phyloP scores from a whole-genome alignment of 2,329 filamentous ascomycete species.

The Aureobasidium sp. region DNA sequence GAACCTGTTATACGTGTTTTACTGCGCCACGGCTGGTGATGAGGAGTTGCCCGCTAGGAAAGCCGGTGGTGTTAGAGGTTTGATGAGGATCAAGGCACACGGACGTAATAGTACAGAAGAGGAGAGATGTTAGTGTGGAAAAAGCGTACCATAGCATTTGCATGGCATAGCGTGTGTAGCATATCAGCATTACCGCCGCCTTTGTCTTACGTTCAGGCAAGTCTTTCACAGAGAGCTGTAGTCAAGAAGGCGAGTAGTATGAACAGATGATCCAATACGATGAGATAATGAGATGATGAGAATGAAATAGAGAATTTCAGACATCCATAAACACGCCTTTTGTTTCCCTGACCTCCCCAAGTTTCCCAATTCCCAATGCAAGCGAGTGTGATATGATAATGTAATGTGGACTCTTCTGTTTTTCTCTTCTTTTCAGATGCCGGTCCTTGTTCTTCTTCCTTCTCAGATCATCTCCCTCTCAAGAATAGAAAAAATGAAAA shows the following conservation, averaged over 20 bases:
- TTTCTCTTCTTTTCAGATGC: background rate
- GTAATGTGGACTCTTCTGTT: background rate
- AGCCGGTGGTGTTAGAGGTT: conserved; percentile 46
- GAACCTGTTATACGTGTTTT: conserved; percentile 88
- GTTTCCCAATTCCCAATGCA: background rate
- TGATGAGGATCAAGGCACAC: conserved; percentile 27
- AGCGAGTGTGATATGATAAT: conserved; percentile 1
- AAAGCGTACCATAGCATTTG: background rate
- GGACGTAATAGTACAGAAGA: background rate
- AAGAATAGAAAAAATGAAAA: background rate
- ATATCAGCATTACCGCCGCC: background rate
- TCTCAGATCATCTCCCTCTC: background rate
- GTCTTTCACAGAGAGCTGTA: background rate
- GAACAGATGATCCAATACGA: background rate
- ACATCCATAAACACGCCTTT: background rate
- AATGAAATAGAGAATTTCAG: background rate
- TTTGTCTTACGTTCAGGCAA: background rate
- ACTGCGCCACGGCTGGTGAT: conserved; percentile 77
- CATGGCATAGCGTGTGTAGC: background rate
- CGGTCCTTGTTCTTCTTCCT: background rate
- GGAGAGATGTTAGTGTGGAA: background rate
- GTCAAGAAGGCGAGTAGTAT: background rate
- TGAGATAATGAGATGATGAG: background rate
- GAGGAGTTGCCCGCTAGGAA: conserved; percentile 52
- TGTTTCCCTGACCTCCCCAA: background rate